A percentile compares a stretch with the other conserved stretches of the same genome.
Conservation (phyloP, 768 basidiomycete species). For the Russula lepida region DNA sequence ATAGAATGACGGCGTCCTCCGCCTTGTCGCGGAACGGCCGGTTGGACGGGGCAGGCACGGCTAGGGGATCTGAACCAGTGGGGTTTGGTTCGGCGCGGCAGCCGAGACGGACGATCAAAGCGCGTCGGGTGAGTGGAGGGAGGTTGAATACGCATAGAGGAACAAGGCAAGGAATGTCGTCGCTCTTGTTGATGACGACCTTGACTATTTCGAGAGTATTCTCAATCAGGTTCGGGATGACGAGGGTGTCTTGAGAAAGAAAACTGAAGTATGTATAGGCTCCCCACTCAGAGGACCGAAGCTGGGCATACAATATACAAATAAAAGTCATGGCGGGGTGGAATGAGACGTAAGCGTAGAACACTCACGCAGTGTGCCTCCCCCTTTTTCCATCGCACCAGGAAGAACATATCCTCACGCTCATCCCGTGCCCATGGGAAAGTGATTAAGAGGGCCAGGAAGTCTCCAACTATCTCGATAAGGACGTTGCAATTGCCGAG, state of each 20-base stretch:
- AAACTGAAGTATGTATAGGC: conserved; percentile 25
- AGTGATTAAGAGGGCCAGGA: conserved; percentile 13
- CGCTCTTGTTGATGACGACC: conserved; percentile 2
- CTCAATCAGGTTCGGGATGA: conserved; percentile 23
- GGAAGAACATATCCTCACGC: conserved; percentile 17
- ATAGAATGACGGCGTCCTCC: conserved; percentile 23
- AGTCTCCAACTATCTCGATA: conserved; percentile 19
- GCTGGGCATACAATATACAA: not conserved
- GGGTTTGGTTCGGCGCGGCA: conserved; percentile 28
- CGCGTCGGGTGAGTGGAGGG: conserved; percentile 14
- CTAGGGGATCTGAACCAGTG: not conserved
- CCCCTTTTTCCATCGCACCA: conserved; percentile 28
- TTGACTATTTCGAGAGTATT: conserved; percentile 22
- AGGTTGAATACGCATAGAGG: conserved; percentile 21
- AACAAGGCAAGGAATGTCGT: conserved; percentile 3
- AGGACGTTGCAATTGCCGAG: conserved; percentile 10
- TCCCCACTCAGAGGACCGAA: conserved; percentile 8
- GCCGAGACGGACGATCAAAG: conserved; percentile 21
- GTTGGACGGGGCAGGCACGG: not conserved
- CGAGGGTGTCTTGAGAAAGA: conserved; percentile 23
- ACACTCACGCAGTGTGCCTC: conserved; percentile 21
- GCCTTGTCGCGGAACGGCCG: conserved; percentile 24
- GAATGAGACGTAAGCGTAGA: not conserved
- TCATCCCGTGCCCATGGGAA: conserved; percentile 9
- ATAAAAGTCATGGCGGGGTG: not conserved